Conservation (phyloP, 257 asterid genomes). For the Nicotiana obtusifolia region DNA sequence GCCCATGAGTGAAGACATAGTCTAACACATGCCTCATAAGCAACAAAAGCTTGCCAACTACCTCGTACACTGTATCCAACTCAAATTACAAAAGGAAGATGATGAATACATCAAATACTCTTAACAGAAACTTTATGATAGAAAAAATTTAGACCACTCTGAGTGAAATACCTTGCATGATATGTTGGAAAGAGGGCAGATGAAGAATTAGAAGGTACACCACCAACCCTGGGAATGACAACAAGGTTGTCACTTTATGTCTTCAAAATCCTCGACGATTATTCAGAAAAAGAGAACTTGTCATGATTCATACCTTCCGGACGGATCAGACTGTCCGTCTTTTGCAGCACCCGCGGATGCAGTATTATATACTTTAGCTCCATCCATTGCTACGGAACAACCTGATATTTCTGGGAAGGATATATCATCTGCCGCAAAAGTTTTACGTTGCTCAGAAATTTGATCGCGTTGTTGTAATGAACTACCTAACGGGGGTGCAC, state of each 20-base stretch:
- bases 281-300: conserved; percentile 5
- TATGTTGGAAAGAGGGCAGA: conserved; percentile 70
- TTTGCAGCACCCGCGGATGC: conserved; percentile 20
- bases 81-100: conserved; percentile 16
- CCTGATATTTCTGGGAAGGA: conserved; percentile 23
- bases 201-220: conserved; percentile 40
- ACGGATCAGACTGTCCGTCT: conserved; percentile 29
- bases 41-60: conserved; percentile 62
- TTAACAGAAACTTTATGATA: background rate
- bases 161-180: conserved; percentile 68
- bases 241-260: background rate
- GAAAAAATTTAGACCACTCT: background rate
- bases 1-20: conserved; percentile 95
- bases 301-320: conserved; percentile 42
- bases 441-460: conserved; percentile 31
- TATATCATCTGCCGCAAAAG: conserved; percentile 25
- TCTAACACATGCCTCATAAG: conserved; percentile 93
- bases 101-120: background rate
- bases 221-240: conserved; percentile 48
- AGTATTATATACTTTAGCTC: conserved; percentile 22
- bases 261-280: background rate
- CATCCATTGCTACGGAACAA: conserved; percentile 31
- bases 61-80: conserved; percentile 71
- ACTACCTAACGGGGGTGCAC: conserved; percentile 70
- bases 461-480: conserved; percentile 24